Evolutionary conservation across 495 filamentous ascomycete genomes (phyloP).

Genomic region (Penicillium lividum): DNA sequence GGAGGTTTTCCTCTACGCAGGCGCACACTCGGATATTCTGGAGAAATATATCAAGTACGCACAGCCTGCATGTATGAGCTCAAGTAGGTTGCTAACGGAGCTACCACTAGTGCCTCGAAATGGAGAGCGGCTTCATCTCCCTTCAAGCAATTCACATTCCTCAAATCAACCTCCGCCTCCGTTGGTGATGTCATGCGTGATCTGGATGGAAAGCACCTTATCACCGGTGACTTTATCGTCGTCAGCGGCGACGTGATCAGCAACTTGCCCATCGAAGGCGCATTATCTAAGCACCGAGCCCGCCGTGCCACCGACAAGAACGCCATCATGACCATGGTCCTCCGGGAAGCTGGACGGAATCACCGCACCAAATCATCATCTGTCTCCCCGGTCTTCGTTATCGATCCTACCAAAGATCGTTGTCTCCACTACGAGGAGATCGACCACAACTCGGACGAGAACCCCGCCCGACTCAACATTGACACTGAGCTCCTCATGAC

Average conservation of each 20-base stretch:
- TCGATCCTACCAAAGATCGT: slow-evolving; percentile 76
- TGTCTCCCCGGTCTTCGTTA: slow-evolving; percentile 77
- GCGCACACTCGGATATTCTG: slow-evolving; percentile 84
- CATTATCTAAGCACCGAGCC: slow-evolving; percentile 75
- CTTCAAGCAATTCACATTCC: slow-evolving; percentile 78
- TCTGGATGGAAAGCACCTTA: slow-evolving; percentile 80
- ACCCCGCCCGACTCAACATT: slow-evolving; percentile 60
- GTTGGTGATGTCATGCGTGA: slow-evolving; percentile 96
- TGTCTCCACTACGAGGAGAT: slow-evolving; percentile 93
- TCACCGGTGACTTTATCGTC: slow-evolving; percentile 87
- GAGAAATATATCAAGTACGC: slow-evolving; percentile 76
- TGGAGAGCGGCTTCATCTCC: slow-evolving; percentile 73
- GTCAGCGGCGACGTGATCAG: slow-evolving; percentile 94
- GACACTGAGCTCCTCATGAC: slow-evolving; percentile 69
- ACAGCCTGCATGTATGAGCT: neutral
- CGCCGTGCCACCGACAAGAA: slow-evolving; percentile 85
- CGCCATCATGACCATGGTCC: slow-evolving; percentile 97
- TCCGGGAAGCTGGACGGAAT: slow-evolving; percentile 71
- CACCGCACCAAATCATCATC: slow-evolving; percentile 75
- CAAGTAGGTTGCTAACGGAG: slow-evolving; percentile 13
- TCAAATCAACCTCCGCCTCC: slow-evolving; percentile 83
- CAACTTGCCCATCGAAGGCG: slow-evolving; percentile 79
- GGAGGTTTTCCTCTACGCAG: slow-evolving; percentile 89
- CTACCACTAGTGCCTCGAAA: slow-evolving; percentile 57
- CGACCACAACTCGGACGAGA: slow-evolving; percentile 40